These are phyloP conservation scores for Phyllosticta citriasiana DNA, from an alignment of 2,329 filamentous ascomycete species.

Conservation along the genomic window DNA sequence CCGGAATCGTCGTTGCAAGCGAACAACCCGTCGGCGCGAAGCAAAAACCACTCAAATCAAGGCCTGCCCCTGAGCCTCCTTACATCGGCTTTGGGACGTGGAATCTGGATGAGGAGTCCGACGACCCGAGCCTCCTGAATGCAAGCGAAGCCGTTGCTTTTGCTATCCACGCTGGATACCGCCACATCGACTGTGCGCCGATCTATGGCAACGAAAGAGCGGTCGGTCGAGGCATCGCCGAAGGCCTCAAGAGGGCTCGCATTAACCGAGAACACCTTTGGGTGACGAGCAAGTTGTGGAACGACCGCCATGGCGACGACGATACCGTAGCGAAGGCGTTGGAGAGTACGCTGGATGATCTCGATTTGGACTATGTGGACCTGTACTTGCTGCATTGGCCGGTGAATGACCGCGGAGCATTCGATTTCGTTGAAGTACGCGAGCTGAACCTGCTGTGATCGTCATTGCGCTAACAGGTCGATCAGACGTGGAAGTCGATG, in stretches of 20 bases:
- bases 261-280: conserved; percentile 27
- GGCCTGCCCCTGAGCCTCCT: conserved; percentile 12
- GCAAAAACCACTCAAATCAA: conserved; percentile 3
- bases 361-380: conserved; percentile 31
- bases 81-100: conserved; percentile 30
- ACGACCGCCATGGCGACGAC: conserved; percentile 13
- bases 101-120: conserved; percentile 22
- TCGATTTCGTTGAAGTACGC: conserved; percentile 9
- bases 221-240: conserved; percentile 33
- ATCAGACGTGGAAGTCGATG: conserved; percentile 57
- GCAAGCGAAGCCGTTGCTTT: conserved; percentile 26
- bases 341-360: conserved; percentile 25
- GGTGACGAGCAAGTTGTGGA: conserved; percentile 32
- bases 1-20: neutral
- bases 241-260: conserved; percentile 23
- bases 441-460: neutral
- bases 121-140: conserved; percentile 14
- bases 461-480: neutral
- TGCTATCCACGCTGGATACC: conserved; percentile 41
- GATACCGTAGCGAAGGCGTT: conserved; percentile 19
- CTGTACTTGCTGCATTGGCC: conserved; percentile 33
- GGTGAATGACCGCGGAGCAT: conserved; percentile 20
- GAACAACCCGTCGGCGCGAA: neutral
- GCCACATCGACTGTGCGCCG: conserved; percentile 41
- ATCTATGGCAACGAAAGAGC: conserved; percentile 35